Evolutionary conservation across 805 yeast species (phyloP).

Genomic region (Candida sphagnicola): DNA sequence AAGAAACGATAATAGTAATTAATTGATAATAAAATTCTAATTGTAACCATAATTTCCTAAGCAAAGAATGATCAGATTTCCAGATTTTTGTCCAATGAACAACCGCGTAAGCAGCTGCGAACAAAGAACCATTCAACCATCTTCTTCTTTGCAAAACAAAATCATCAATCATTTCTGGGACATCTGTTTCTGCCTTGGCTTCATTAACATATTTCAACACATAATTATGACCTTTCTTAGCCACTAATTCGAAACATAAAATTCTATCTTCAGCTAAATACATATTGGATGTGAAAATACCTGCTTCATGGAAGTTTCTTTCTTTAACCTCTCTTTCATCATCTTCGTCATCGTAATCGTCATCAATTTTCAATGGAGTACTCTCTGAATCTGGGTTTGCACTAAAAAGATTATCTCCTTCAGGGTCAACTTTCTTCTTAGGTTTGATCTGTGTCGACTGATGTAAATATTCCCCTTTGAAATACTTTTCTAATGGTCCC

Average conservation of each 20-base stretch:
- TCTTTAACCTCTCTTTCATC: conserved; percentile 40
- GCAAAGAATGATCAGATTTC: conserved; percentile 77
- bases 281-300: conserved; percentile 93
- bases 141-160: conserved; percentile 94
- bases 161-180: conserved; percentile 92
- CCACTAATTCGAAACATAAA: conserved; percentile 91
- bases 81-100: conserved; percentile 84
- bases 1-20: conserved; percentile 71
- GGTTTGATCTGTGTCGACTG: conserved; percentile 45
- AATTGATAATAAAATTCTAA: conserved; percentile 84
- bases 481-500: conserved; percentile 84
- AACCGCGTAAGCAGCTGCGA: conserved; percentile 90
- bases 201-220: conserved; percentile 78
- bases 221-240: conserved; percentile 73
- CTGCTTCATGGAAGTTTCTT: conserved; percentile 40
- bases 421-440: conserved; percentile 7
- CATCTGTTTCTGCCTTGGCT: conserved; percentile 93
- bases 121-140: conserved; percentile 97
- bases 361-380: conserved; percentile 5
- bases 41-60: conserved; percentile 79
- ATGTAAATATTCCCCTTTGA: conserved; percentile 85
- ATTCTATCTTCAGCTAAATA: conserved; percentile 96
- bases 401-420: not conserved
- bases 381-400: not conserved
- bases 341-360: conserved; percentile 29